Base-by-base conservation (phyloP, 148 eudicot genomes). In the Camellia lanceoleosa region DNA sequence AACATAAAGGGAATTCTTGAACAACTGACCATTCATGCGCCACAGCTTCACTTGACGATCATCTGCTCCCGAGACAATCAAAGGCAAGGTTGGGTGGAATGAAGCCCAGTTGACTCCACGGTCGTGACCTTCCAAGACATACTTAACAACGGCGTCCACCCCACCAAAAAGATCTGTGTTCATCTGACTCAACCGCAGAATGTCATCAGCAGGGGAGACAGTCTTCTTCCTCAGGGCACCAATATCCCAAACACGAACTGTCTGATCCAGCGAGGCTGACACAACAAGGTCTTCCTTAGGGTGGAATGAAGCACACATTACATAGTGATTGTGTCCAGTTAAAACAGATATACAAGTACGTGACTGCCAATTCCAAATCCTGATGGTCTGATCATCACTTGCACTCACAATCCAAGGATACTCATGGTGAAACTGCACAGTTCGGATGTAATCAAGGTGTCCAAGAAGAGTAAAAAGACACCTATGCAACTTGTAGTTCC, bases 351-450 rank as follows among this genome's bases (percentile, higher is more conserved):
- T 88, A 84, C 98, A 95, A 3, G 96, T 89, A 7, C 97, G 87
- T 23, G 98, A 95, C 77, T 95, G 97, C 98, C 98, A 95, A 78
- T 95, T 95, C 98, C 98, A 95, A 64, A 95, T 86, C 77, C 98
- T 88, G 69, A 95, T 91, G 56, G 98, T 95, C 90, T 95, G 97
- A 76, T 95, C 98, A 88, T 95, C 97, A 87, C 98, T 93, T 41
- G 98, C 92, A 86, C 98, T 95, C 69, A 95, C 95, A 64, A 95
- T 95, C 98, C 98, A 95, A 13, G 97, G 98, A 80, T 79, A 73
- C 85, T 93, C 97, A 82, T 95, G 97, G 86, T 95, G 97, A 80
- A 95, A 95, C 80, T 93, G 98, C 74, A 95, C 98, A 3, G 98
- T 95, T 49, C 98, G 90, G 83, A 95, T 95, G 82, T 95, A 93